These are phyloP conservation scores for Backusella westeae DNA, from an alignment of 192 early-diverging fungal species.

Conservation along the genomic window DNA sequence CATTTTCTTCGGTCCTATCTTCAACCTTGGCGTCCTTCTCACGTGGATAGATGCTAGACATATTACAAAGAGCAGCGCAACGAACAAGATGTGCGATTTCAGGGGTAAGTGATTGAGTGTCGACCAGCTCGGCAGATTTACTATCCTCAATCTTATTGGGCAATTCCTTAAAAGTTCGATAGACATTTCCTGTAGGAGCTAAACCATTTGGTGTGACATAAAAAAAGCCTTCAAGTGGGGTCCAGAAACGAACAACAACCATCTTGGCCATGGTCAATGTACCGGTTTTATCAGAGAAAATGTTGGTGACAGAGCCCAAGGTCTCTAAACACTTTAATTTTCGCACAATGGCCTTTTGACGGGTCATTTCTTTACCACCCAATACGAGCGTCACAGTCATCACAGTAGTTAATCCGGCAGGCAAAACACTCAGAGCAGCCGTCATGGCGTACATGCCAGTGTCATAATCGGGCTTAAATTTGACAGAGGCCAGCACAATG, in stretches of 20 bases:
- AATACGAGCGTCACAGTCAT: constrained; percentile 91
- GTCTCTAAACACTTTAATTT: constrained; percentile 89
- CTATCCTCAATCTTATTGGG: neutral
- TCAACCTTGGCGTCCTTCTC: neutral
- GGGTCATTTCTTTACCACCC: constrained; percentile 85
- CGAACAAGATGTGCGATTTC: constrained; percentile 40
- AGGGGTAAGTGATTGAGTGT: constrained; percentile 9
- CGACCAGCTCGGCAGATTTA: neutral
- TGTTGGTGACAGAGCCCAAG: constrained; percentile 89
- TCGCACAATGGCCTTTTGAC: constrained; percentile 85
- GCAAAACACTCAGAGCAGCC: constrained; percentile 86
- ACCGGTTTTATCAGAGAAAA: constrained; percentile 95
- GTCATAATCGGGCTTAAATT: constrained; percentile 59
- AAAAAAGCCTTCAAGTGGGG: constrained; percentile 70
- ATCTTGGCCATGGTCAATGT: constrained; percentile 95
- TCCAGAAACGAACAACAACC: constrained; percentile 85
- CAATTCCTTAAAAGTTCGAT: constrained; percentile 1
- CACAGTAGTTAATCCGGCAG: constrained; percentile 90
- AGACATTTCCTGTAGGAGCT: constrained; percentile 51
- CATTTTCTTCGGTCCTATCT: neutral
- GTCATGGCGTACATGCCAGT: constrained; percentile 76
- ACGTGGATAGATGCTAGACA: constrained; percentile 58
- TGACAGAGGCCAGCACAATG: constrained; percentile 78
- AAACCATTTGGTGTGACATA: constrained; percentile 60
- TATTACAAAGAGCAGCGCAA: constrained; percentile 83